Base-by-base conservation (phyloP, 2,329 filamentous ascomycete genomes). In the Colletotrichum musicola region DNA sequence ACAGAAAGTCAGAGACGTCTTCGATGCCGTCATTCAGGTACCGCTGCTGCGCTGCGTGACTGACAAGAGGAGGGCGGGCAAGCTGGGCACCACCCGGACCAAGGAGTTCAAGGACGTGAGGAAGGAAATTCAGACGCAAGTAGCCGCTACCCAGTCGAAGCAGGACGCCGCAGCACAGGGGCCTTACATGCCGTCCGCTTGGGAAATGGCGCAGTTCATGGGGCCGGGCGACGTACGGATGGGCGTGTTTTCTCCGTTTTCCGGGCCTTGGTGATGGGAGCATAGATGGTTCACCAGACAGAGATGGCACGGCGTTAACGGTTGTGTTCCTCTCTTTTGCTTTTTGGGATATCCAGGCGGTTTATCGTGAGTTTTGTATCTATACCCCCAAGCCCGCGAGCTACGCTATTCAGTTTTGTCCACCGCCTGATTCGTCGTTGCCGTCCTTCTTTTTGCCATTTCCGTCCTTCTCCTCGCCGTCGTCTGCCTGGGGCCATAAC, bases 1-100 rank as follows among this genome's bases (percentile, higher is more conserved):
- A 9, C 78, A 81, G 44, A 83, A 81, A 69, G 81, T 86, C 9
- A 78, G 79, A 61, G 83, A 85, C 35, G 79, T 83, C 16, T 85
- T 85, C 65, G 78, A 79, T 0, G 84, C 83, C 57, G 81, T 85
- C 59, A 81, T 86, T 13, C 81, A 85, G 69, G 77, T 86, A 4
- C 84, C 84, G 1, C 75, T 85, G 44, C 76, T 85, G 14, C 79
- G 83, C 7, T 82, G 81, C 69, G 79, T 82, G 6, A 81, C 79
- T 2, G 83, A 85, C 71, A 79, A 82, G 64, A 79, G 80, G 46
- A 75, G 80, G 62, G 75, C 81, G 54, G 82, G 82, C 6, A 79
- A 75, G 47, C 73, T 84, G 35, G 83, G 78, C 4, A 82, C 79
- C 7, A 74, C 75, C 20, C 76, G 82, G 40, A 76, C 84, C 69